phyloP scores from a whole-genome alignment of 1,284 basidiomycete species.

The Tylopilus sp. region DNA sequence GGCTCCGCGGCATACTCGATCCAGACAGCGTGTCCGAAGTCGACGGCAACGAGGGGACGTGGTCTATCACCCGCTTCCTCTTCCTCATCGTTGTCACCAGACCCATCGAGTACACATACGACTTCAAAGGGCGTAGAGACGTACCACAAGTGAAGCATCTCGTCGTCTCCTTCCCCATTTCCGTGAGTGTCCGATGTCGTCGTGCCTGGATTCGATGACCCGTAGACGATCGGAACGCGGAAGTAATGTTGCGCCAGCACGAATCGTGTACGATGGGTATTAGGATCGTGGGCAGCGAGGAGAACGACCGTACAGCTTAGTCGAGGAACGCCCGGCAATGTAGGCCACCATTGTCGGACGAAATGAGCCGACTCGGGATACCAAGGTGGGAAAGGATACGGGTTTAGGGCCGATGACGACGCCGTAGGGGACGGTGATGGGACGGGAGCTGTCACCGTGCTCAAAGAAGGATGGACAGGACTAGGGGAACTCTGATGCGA shows the following conservation, averaged over 20 bases:
- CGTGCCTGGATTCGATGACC: constrained; percentile 5
- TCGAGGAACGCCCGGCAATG: constrained; percentile 51
- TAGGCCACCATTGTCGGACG: constrained; percentile 74
- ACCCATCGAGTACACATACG: constrained; percentile 54
- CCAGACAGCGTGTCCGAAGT: constrained; percentile 74
- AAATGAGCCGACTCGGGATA: constrained; percentile 69
- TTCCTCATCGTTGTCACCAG: constrained; percentile 33
- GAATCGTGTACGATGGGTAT: constrained; percentile 53
- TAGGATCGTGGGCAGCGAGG: constrained; percentile 53
- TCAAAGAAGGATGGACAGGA: constrained; percentile 9
- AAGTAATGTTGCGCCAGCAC: constrained; percentile 75
- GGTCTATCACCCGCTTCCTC: constrained; percentile 43
- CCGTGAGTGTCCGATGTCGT: neutral
- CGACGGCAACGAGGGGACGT: constrained; percentile 67
- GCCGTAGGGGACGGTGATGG: neutral
- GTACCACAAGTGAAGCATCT: constrained; percentile 63
- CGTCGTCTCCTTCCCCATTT: constrained; percentile 35
- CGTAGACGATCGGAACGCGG: constrained; percentile 47
- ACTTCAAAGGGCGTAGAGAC: constrained; percentile 65
- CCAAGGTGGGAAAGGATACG: constrained; percentile 57
- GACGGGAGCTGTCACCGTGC: neutral
- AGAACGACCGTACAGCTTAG: constrained; percentile 70
- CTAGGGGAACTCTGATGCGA: constrained; percentile 11
- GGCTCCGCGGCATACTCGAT: constrained; percentile 52
- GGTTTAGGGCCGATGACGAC: constrained; percentile 34